Evolutionary conservation across 331 rosid species (phyloP), one percentile per base, ranked within the genome.

Genomic region (Rosa hybrid): DNA sequence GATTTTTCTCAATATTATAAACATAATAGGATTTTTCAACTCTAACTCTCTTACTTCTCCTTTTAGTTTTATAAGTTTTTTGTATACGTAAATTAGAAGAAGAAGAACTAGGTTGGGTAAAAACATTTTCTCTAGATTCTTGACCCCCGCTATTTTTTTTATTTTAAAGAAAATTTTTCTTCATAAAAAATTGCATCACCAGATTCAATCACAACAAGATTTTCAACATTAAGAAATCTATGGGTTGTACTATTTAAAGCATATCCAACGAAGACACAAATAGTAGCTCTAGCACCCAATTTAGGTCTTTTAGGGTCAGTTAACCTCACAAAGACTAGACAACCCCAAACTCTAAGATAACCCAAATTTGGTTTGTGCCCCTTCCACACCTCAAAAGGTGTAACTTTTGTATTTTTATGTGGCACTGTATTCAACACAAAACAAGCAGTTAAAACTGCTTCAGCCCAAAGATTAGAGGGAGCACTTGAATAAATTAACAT

Each of bases 191-290:
- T 18, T 0, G 7, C 77, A 27, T 72, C 60, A 72, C 18, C 5
- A 23, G 9, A 72, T 16, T 71, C 60, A n/a, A 48, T 71, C 38
- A 71, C 42, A 39, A 68, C 21, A 46, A 12, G 6, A 38, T 71
- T 51, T 1, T 63, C 51, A 21, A 30, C 18, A 50, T 77, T 50
- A 27, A n/a, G 53, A n/a, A 77, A 63, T 25, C 8, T 64, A 34
- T 77, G 68, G 1, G 41, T 77, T 27, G 30, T 27, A 27, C 30
- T 27, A 27, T 27, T 27, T 9, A 6, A n/a, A 27, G 20, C 81
- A 65, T 65, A 77, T 13, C 25, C 48, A 60, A 76, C 25, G 5
- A 77, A 65, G 4, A 50, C 74, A 77, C 75, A 30, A 30, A 30
- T 64, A 65, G 42, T 13, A 49, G 68, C 41, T 68, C 25, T 78